Evolutionary conservation across 106 monocot species (phyloP).

Genomic region (Dioscorea alata): DNA sequence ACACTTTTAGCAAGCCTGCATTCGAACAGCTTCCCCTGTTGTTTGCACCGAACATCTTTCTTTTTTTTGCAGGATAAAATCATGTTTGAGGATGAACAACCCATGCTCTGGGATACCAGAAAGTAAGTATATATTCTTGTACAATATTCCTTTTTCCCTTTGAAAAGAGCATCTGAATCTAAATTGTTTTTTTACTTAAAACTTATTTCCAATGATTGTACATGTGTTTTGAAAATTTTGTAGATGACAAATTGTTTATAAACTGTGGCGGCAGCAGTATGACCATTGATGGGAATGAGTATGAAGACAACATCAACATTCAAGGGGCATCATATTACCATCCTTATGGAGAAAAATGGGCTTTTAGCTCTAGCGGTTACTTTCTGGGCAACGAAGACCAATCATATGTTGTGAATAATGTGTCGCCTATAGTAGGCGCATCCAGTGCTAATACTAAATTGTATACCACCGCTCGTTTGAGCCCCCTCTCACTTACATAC

Average conservation of each 20-base stretch:
- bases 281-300: not conserved
- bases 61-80: slow-evolving; percentile 9
- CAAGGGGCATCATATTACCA: not conserved
- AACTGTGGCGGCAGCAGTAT: not conserved
- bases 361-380: not conserved
- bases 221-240: too few relatives aligned
- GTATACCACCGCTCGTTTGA: not conserved
- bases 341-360: not conserved
- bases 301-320: not conserved
- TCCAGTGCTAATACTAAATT: too few relatives aligned
- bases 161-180: too few relatives aligned
- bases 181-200: too few relatives aligned
- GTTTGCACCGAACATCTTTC: too few relatives aligned
- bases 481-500: not conserved
- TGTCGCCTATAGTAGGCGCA: too few relatives aligned
- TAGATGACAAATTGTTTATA: not conserved
- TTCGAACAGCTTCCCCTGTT: not conserved
- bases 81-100: slow-evolving; percentile 25
- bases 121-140: slow-evolving; percentile 15
- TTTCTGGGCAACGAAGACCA: not conserved
- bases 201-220: too few relatives aligned
- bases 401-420: too few relatives aligned
- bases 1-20: not conserved
- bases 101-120: slow-evolving; percentile 23
- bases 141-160: too few relatives aligned